Percentiles rank a stretch among this genome's conserved stretches.
These are phyloP conservation scores for maize (Zea mays) DNA, from an alignment of 176 grass and related monocot genomes.

Conservation along the genomic window DNA sequence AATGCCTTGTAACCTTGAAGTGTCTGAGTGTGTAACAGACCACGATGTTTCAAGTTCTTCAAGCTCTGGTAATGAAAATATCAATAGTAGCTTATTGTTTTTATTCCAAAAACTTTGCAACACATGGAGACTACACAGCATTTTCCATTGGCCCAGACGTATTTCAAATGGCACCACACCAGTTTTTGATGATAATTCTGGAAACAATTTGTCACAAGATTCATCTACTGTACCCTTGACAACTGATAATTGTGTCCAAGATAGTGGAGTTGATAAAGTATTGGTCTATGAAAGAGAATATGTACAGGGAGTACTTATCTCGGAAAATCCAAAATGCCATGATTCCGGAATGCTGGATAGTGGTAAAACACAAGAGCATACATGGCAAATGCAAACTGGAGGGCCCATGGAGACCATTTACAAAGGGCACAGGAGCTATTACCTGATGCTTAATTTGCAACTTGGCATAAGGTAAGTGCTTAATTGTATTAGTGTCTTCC, in stretches of 20 bases:
- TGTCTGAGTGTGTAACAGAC: constrained; percentile 50
- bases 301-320: constrained; percentile 86
- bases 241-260: constrained; percentile 41
- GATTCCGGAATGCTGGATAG: constrained; percentile 51
- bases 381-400: constrained; percentile 52
- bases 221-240: constrained; percentile 43
- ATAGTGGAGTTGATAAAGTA: constrained; percentile 45
- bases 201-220: constrained; percentile 54
- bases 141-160: constrained; percentile 50
- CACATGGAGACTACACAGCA: constrained; percentile 47
- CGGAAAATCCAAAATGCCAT: constrained; percentile 59
- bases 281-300: constrained; percentile 83
- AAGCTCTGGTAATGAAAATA: constrained; percentile 43
- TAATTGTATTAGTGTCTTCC: constrained; percentile 8
- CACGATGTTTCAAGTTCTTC: constrained; percentile 48
- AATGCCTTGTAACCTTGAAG: constrained; percentile 65
- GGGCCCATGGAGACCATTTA: constrained; percentile 89
- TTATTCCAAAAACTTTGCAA: constrained; percentile 47
- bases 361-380: constrained; percentile 51
- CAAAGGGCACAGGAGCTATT: constrained; percentile 96
- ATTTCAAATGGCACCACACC: constrained; percentile 77
- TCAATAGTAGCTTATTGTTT: constrained; percentile 39
- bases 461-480: constrained; percentile 83
- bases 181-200: constrained; percentile 55
- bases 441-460: constrained; percentile 95